Conservation (phyloP, 352 stramenopile species). For the Globisporangium rhizosaccharum region DNA sequence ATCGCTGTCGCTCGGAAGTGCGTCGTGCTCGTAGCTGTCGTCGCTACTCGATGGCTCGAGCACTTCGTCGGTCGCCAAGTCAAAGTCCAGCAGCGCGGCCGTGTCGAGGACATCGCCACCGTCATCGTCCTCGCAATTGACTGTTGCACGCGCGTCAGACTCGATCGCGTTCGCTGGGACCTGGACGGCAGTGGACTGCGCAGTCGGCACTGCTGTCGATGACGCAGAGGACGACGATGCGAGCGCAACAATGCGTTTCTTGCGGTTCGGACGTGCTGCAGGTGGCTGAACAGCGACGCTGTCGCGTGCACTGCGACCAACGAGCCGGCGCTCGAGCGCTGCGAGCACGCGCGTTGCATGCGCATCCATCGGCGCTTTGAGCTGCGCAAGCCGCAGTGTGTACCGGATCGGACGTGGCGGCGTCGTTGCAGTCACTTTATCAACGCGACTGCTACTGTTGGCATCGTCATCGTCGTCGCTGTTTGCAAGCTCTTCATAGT, state of each 20-base stretch:
- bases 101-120: background rate
- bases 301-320: constrained; percentile 26
- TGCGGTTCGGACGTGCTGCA: background rate
- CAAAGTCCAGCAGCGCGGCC: constrained; percentile 2
- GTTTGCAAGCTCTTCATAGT: background rate
- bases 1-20: constrained; percentile 35
- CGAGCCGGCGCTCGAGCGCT: constrained; percentile 64
- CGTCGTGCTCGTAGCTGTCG: constrained; percentile 71
- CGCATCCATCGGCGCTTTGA: constrained; percentile 35
- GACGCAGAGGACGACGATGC: background rate
- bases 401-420: constrained; percentile 15
- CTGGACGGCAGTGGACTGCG: too few species aligned
- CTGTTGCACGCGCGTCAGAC: too few species aligned
- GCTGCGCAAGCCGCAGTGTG: constrained; percentile 54
- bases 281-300: background rate
- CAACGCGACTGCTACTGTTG: background rate
- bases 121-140: too few species aligned
- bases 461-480: background rate
- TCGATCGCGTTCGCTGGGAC: too few species aligned
- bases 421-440: background rate
- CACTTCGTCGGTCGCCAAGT: constrained; percentile 10
- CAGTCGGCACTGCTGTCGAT: background rate
- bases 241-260: constrained; percentile 4
- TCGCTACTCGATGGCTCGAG: constrained; percentile 24
- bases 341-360: constrained; percentile 50